A percentile compares a stretch with the other conserved stretches of the same genome.
Evolutionary conservation across 768 basidiomycete genomes (phyloP).

Genomic region (Boletus rex-veris): DNA sequence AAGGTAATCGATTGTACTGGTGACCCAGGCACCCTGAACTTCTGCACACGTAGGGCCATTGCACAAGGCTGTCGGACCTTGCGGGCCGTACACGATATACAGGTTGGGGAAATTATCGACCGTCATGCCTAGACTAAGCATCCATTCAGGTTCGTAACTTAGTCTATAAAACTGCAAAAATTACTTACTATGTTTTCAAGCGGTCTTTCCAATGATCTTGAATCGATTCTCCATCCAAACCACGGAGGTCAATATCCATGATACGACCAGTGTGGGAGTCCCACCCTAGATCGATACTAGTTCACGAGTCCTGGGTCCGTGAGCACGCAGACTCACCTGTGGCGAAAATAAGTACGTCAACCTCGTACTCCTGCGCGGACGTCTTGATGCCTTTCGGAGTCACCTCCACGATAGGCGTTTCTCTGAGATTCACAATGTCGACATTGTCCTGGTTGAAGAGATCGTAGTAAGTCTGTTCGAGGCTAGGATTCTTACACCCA

Average conservation of each 20-base stretch:
- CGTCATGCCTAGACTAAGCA: neutral
- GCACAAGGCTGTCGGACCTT: neutral
- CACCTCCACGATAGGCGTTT: constrained; percentile 7
- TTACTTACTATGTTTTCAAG: neutral
- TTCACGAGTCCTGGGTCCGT: neutral
- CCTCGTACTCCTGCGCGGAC: neutral
- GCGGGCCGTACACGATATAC: neutral
- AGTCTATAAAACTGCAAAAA: neutral
- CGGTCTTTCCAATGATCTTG: neutral
- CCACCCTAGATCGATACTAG: neutral
- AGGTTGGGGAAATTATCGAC: neutral
- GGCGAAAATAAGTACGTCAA: constrained; percentile 10
- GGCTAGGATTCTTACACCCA: neutral
- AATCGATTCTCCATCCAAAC: neutral
- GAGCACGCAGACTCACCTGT: neutral
- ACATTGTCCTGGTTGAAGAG: constrained; percentile 1
- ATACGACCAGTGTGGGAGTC: neutral
- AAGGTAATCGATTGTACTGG: neutral
- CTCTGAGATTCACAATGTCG: constrained; percentile 11
- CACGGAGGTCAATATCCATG: neutral
- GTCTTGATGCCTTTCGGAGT: constrained; percentile 9
- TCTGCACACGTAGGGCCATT: neutral
- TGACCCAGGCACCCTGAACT: neutral
- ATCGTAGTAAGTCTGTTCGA: neutral
- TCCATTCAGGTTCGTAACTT: no score